Evolutionary conservation across 345 rosid species (phyloP).

Genomic region (Rhodomyrtus tomentosa): DNA sequence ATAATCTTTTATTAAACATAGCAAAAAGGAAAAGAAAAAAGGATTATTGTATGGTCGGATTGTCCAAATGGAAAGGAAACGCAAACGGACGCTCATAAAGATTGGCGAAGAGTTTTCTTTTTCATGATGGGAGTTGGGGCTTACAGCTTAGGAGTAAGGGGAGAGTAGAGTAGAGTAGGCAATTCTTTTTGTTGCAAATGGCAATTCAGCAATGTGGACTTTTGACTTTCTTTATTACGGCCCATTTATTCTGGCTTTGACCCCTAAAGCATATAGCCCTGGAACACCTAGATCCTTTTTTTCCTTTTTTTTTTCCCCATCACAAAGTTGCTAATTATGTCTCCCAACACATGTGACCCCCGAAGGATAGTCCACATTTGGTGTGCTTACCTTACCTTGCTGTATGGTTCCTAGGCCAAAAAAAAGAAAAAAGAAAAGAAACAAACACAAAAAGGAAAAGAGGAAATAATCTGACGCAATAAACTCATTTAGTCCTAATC

Average conservation of each 20-base stretch:
- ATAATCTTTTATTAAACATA: not conserved
- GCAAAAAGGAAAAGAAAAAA: not conserved
- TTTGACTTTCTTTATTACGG: not conserved
- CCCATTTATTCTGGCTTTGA: not conserved
- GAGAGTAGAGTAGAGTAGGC: not conserved
- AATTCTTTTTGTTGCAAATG: not conserved
- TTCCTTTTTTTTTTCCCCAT: not conserved
- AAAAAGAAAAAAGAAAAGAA: no score
- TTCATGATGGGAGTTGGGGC: not conserved
- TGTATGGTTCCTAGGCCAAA: not conserved
- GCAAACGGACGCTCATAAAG: not conserved
- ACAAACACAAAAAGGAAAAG: not conserved
- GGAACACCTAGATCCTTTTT: not conserved
- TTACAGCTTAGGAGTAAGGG: not conserved
- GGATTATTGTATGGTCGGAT: not conserved
- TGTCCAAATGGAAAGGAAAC: not conserved
- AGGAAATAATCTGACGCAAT: not conserved
- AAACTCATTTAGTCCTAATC: not conserved
- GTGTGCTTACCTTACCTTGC: not conserved
- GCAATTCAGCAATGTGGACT: not conserved
- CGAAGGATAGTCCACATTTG: not conserved
- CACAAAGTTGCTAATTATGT: not conserved
- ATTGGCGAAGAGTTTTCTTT: not conserved
- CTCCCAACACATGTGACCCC: not conserved
- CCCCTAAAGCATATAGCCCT: not conserved